Conservation (phyloP, 2,329 filamentous ascomycete species). For the Alternaria novae-zelandiae region DNA sequence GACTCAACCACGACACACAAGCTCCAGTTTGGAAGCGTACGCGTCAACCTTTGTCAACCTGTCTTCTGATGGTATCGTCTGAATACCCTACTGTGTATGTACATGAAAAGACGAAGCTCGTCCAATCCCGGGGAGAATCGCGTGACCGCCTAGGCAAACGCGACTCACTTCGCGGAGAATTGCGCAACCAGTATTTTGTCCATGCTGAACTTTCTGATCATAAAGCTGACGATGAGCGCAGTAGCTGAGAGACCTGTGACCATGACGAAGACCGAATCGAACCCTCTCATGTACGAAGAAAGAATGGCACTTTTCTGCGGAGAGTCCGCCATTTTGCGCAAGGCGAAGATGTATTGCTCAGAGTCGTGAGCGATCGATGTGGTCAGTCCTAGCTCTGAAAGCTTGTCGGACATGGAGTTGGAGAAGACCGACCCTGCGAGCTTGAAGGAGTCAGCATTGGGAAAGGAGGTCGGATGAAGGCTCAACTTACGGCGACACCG, state of each 20-base stretch:
- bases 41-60: background rate
- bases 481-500: constrained; percentile 46
- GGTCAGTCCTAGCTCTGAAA: constrained; percentile 27
- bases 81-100: background rate
- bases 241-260: constrained; percentile 32
- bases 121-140: background rate
- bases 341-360: constrained; percentile 32
- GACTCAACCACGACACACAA: background rate
- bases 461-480: background rate
- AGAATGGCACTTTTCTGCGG: constrained; percentile 21
- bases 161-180: constrained; percentile 25
- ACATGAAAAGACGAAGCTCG: background rate
- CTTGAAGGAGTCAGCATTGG: constrained; percentile 11
- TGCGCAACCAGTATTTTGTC: constrained; percentile 33
- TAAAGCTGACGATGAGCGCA: constrained; percentile 29
- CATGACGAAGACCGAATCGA: constrained; percentile 32
- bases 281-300: constrained; percentile 35
- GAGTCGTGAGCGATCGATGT: constrained; percentile 36
- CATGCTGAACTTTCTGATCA: constrained; percentile 42
- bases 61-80: background rate
- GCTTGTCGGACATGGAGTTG: constrained; percentile 46
- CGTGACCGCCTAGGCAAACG: background rate
- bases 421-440: constrained; percentile 48
- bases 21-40: background rate
- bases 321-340: constrained; percentile 26